These are phyloP conservation scores for Naganishia kalamii DNA, from an alignment of 768 basidiomycete species.

Conservation along the genomic window DNA sequence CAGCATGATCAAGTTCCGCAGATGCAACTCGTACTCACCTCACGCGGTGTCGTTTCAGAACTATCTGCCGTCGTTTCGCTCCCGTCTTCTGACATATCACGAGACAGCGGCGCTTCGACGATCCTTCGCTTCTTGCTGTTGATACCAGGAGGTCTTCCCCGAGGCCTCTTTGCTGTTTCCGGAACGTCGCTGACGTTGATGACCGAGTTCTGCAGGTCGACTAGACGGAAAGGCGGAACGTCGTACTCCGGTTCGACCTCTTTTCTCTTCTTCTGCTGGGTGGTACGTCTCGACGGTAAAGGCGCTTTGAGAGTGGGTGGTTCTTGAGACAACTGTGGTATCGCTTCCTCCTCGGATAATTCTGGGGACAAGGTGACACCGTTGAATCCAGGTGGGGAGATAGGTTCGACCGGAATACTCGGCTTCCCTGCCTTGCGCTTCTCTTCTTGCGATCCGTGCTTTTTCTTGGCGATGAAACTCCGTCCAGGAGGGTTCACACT, in stretches of 20 bases:
- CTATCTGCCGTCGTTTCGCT: too few relatives aligned
- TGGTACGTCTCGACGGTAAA: not conserved
- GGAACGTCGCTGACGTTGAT: not conserved
- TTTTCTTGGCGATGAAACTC: not conserved
- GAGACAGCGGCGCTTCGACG: not conserved
- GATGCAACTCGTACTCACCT: too few relatives aligned
- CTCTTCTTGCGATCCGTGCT: not conserved
- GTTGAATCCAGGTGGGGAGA: not conserved
- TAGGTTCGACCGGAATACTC: not conserved
- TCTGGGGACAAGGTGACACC: not conserved
- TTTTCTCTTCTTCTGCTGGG: not conserved
- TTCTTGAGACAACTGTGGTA: not conserved
- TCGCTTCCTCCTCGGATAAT: not conserved
- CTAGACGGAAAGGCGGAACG: not conserved
- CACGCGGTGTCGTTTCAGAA: too few relatives aligned
- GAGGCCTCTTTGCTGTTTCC: not conserved
- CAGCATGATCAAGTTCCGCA: not conserved
- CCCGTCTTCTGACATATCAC: not conserved
- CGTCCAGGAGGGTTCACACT: constrained; percentile 3
- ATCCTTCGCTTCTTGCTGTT: not conserved
- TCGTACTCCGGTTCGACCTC: not conserved
- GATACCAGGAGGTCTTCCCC: not conserved
- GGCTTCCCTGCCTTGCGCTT: not conserved
- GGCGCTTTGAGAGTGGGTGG: not conserved
- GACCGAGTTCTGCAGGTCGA: not conserved